These are phyloP conservation scores for Solanum chilense DNA, from an alignment of 257 asterid species.

Conservation along the genomic window DNA sequence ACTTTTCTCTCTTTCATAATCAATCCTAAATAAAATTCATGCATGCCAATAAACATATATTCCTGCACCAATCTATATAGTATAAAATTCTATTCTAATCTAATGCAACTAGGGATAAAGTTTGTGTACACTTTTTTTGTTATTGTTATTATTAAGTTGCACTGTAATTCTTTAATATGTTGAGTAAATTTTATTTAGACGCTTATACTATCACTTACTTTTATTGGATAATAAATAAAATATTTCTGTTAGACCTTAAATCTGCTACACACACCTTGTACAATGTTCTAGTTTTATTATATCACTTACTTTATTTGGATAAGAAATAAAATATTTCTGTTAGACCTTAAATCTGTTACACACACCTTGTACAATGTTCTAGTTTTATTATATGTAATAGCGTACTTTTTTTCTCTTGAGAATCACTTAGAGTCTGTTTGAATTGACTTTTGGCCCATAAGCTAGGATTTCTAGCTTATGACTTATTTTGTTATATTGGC, in stretches of 20 bases:
- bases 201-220: neutral
- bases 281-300: neutral
- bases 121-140: fast-evolving
- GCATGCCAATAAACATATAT: neutral
- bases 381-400: no score
- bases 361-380: neutral
- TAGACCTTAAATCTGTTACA: neutral
- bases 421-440: neutral
- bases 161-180: neutral
- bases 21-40: neutral
- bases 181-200: neutral
- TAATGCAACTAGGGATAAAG: no score
- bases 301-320: neutral
- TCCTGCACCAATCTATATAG: neutral
- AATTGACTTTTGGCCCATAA: no score
- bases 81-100: neutral
- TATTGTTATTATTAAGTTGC: neutral
- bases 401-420: neutral
- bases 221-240: neutral
- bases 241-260: neutral
- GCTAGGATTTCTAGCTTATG: no score
- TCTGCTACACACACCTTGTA: neutral
- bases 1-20: neutral
- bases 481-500: no score
- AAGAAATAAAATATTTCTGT: neutral